phyloP scores from a whole-genome alignment of 176 grass and related monocot species.

The Otatea glauca region DNA sequence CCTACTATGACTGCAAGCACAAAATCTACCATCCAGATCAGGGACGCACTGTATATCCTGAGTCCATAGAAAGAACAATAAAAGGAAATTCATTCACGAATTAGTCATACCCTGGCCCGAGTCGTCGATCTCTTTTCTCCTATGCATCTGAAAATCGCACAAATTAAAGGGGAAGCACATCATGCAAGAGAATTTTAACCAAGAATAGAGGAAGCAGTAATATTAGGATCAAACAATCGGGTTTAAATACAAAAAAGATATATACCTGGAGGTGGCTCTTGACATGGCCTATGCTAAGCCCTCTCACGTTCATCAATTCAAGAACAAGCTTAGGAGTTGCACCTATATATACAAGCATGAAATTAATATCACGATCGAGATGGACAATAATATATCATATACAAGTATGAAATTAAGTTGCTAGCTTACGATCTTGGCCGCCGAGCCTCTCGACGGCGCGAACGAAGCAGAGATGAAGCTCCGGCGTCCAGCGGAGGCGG shows the following conservation, averaged over 20 bases:
- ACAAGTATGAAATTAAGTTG: background rate
- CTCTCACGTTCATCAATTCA: constrained; percentile 74
- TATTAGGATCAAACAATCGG: background rate
- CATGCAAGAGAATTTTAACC: background rate
- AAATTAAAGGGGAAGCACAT: background rate
- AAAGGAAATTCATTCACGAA: background rate
- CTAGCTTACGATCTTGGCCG: constrained; percentile 65
- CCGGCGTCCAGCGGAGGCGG: constrained; percentile 78
- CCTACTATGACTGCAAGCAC: constrained; percentile 34
- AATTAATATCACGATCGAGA: background rate
- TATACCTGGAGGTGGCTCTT: constrained; percentile 82
- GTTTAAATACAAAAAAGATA: background rate
- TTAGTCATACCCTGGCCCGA: constrained; percentile 49
- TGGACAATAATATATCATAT: background rate
- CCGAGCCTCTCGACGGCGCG: constrained; percentile 69
- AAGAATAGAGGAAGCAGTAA: background rate
- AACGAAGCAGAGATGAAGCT: constrained; percentile 69
- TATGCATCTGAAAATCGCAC: constrained; percentile 63
- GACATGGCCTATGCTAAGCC: constrained; percentile 80
- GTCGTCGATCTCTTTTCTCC: constrained; percentile 74
- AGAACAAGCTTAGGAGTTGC: constrained; percentile 82
- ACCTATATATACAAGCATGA: constrained; percentile 25
- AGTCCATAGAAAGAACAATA: background rate
- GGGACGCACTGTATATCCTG: background rate
- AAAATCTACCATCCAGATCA: background rate